phyloP scores from a whole-genome alignment of 805 yeast species.

The Ogataea henricii region DNA sequence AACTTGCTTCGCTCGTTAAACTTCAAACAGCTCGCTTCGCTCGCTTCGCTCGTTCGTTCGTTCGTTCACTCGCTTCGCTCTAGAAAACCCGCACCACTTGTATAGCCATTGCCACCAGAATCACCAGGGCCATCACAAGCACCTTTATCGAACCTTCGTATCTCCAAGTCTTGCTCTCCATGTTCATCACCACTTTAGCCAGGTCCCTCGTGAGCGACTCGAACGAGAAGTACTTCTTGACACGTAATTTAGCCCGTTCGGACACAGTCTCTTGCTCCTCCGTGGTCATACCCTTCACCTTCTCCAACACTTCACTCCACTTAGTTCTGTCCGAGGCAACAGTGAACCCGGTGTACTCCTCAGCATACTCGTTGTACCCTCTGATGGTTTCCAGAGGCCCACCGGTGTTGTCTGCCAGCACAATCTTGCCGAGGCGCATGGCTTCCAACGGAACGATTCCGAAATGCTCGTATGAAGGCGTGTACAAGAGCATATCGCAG shows the following conservation, averaged over 20 bases:
- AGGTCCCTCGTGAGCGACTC: conserved; percentile 42
- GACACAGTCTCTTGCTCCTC: conserved; percentile 12
- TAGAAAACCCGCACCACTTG: background rate
- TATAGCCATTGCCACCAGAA: too few species aligned
- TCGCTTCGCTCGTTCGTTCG: background rate
- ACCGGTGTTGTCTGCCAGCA: conserved; percentile 83
- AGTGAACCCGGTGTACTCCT: conserved; percentile 58
- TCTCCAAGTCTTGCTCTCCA: conserved; percentile 11
- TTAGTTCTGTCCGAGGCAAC: conserved; percentile 46
- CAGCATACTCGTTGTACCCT: conserved; percentile 27
- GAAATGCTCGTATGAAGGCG: conserved; percentile 92
- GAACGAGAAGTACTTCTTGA: conserved; percentile 43
- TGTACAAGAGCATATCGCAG: conserved; percentile 70
- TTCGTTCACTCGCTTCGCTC: too few species aligned
- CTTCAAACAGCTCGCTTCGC: background rate
- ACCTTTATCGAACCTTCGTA: conserved; percentile 6
- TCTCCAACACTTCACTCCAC: conserved; percentile 57
- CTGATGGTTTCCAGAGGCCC: conserved; percentile 87
- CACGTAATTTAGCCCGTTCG: conserved; percentile 37
- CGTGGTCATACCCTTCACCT: conserved; percentile 32
- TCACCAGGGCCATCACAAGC: conserved; percentile 3
- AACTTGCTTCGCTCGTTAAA: too few species aligned
- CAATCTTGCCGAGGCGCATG: conserved; percentile 82
- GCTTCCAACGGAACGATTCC: conserved; percentile 98
- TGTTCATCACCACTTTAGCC: conserved; percentile 17